A percentile compares a stretch with the other conserved stretches of the same genome.
These are phyloP conservation scores for Protea cynaroides DNA, from an alignment of 164 flowering plant species.

Conservation along the genomic window DNA sequence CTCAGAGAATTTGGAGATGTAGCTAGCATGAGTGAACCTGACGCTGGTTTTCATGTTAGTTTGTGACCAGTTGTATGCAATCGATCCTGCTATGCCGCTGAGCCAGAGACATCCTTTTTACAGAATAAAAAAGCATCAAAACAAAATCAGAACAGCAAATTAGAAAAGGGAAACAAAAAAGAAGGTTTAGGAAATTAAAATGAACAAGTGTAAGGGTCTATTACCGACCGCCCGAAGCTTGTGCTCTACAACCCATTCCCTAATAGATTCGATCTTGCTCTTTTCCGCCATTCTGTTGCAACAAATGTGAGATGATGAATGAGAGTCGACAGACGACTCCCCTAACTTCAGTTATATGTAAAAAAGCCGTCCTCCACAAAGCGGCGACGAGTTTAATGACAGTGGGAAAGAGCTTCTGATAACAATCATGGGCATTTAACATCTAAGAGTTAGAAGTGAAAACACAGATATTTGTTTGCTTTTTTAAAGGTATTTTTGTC, in stretches of 20 bases:
- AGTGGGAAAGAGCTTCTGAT: too few relatives aligned
- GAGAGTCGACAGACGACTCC: too few relatives aligned
- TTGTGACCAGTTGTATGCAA: conserved; percentile 88
- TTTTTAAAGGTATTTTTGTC: too few relatives aligned
- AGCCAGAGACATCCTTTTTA: conserved; percentile 66
- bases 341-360: too few relatives aligned
- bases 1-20: neutral
- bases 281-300: conserved; percentile 32
- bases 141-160: neutral
- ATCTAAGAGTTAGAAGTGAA: too few relatives aligned
- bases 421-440: too few relatives aligned
- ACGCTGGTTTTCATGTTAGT: conserved; percentile 91
- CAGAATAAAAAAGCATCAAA: neutral
- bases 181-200: too few relatives aligned
- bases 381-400: too few relatives aligned
- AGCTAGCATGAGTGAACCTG: conserved; percentile 90
- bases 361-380: too few relatives aligned
- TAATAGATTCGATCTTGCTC: conserved; percentile 32
- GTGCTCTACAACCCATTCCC: conserved; percentile 75
- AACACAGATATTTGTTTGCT: too few relatives aligned
- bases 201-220: neutral
- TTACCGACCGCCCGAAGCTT: conserved; percentile 88
- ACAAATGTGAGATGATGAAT: too few relatives aligned
- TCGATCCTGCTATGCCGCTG: conserved; percentile 72
- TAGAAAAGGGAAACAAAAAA: neutral